Conservation (phyloP, 2,329 filamentous ascomycete species). For the Sporothrix humicola region DNA sequence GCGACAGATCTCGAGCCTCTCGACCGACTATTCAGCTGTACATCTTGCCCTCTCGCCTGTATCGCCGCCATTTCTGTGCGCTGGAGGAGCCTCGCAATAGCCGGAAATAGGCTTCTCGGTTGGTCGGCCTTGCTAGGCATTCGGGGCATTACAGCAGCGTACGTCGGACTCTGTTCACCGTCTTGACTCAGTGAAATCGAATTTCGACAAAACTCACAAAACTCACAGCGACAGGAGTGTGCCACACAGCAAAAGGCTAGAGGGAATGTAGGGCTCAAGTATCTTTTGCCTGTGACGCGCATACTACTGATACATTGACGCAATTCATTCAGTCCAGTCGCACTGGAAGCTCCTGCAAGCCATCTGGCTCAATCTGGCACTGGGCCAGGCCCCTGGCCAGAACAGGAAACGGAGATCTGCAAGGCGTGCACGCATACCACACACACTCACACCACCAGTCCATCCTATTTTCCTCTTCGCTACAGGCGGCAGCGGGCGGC, state of each 20-base stretch:
- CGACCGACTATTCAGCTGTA: not conserved
- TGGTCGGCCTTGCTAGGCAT: not conserved
- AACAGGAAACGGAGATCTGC: slow-evolving; percentile 30
- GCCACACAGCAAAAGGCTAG: not conserved
- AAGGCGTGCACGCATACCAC: not conserved
- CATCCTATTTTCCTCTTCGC: not conserved
- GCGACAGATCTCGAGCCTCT: not conserved
- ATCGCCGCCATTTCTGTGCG: not conserved
- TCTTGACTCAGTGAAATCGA: slow-evolving; percentile 5
- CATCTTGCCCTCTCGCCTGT: not conserved
- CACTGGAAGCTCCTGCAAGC: slow-evolving; percentile 5
- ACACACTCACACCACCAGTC: not conserved
- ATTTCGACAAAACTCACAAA: not conserved
- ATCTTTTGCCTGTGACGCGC: slow-evolving; percentile 11
- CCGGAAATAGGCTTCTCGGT: slow-evolving; percentile 15
- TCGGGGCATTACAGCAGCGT: not conserved
- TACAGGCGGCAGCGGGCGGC: not conserved
- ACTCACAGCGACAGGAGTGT: not conserved
- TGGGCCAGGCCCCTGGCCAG: slow-evolving; percentile 8
- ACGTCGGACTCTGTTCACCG: slow-evolving; percentile 7
- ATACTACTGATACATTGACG: not conserved
- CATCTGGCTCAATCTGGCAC: not conserved
- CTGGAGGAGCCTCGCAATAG: not conserved
- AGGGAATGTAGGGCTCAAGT: not conserved
- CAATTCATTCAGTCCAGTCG: not conserved